phyloP scores from a whole-genome alignment of 805 yeast genomes.

The Yamadazyma nakazawae region DNA sequence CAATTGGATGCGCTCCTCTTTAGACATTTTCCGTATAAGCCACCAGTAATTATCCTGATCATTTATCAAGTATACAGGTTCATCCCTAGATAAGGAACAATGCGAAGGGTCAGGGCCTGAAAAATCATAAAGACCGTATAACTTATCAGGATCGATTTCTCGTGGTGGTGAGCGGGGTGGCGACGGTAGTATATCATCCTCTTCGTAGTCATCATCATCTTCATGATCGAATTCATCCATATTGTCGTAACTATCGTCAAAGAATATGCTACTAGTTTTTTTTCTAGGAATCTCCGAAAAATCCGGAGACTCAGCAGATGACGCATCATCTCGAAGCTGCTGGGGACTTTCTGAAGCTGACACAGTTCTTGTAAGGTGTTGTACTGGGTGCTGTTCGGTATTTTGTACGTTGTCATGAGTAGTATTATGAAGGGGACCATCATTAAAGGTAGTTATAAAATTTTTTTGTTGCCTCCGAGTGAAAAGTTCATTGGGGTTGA shows the following conservation, averaged over 20 bases:
- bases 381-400: neutral
- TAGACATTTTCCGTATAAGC: slow-evolving; percentile 58
- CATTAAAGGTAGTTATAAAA: slow-evolving; percentile 29
- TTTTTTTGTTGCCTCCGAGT: slow-evolving; percentile 30
- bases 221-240: slow-evolving; percentile 2
- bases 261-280: slow-evolving; percentile 9
- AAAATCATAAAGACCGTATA: slow-evolving; percentile 85
- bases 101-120: slow-evolving; percentile 93
- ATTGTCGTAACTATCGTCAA: slow-evolving; percentile 13
- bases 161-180: slow-evolving; percentile 79
- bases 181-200: slow-evolving; percentile 48
- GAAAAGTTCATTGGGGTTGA: slow-evolving; percentile 35
- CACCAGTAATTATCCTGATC: slow-evolving; percentile 97
- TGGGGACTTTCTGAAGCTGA: neutral
- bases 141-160: slow-evolving; percentile 75
- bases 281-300: slow-evolving; percentile 2
- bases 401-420: neutral
- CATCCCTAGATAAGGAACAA: slow-evolving; percentile 74
- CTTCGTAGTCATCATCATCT: slow-evolving; percentile 31
- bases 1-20: slow-evolving; percentile 29
- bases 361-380: neutral
- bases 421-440: slow-evolving; percentile 5
- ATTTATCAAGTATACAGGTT: slow-evolving; percentile 74
- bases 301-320: neutral
- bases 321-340: neutral